phyloP scores from a whole-genome alignment of 495 filamentous ascomycete species.

The Amorphotheca resinae region DNA sequence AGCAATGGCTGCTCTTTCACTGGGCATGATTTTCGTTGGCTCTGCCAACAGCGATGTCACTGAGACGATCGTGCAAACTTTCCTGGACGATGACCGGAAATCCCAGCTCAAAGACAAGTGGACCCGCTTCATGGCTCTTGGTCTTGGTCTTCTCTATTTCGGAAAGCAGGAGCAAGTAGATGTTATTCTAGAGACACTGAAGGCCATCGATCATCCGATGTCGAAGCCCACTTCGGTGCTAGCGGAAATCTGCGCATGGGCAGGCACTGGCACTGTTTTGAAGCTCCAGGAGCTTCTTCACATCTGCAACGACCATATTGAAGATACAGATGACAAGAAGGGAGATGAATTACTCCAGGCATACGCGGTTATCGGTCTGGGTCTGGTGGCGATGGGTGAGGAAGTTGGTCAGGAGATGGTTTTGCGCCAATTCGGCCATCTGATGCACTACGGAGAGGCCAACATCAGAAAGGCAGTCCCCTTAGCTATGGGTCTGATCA shows the following conservation, averaged over 20 bases:
- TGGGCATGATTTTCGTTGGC: conserved; percentile 87
- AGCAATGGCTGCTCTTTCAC: conserved; percentile 86
- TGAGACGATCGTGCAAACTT: conserved; percentile 75
- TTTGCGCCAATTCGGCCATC: conserved; percentile 87
- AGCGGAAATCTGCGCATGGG: conserved; percentile 93
- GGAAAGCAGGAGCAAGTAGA: conserved; percentile 96
- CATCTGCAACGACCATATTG: conserved; percentile 94
- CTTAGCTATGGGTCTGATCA: conserved; percentile 93
- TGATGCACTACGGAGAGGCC: conserved; percentile 98
- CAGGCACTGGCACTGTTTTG: conserved; percentile 88
- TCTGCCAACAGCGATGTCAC: conserved; percentile 80
- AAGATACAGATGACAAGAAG: conserved; percentile 81
- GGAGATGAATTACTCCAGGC: conserved; percentile 87
- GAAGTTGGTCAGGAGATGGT: conserved; percentile 99
- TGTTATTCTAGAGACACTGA: conserved; percentile 85
- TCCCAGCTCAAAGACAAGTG: conserved; percentile 91
- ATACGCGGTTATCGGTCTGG: conserved; percentile 89
- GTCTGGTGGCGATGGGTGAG: conserved; percentile 94
- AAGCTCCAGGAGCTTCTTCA: conserved; percentile 94
- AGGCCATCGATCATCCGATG: conserved; percentile 92
- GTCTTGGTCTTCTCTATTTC: conserved; percentile 87
- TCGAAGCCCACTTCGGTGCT: conserved; percentile 80
- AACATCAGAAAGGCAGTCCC: conserved; percentile 96
- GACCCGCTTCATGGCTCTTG: conserved; percentile 91
- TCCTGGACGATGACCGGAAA: conserved; percentile 81